These are phyloP conservation scores for Chaetomium tenue DNA, from an alignment of 495 filamentous ascomycete species.

Conservation along the genomic window DNA sequence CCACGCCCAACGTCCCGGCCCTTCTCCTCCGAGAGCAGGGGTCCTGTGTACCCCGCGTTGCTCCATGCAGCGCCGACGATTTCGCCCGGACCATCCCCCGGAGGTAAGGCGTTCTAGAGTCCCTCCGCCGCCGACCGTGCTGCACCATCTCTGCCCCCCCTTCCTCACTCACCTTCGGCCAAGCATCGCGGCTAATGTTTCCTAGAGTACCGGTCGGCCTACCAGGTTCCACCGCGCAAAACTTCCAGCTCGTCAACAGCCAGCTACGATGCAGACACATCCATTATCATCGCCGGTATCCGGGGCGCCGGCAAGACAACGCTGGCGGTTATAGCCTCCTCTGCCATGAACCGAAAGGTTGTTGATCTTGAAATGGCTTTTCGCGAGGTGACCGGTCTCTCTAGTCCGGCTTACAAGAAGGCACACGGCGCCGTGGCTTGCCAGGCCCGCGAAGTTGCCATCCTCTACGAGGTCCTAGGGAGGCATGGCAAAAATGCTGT, in stretches of 20 bases:
- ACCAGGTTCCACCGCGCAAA: slow-evolving; percentile 17
- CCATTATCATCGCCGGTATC: slow-evolving; percentile 66
- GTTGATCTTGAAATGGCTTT: slow-evolving; percentile 65
- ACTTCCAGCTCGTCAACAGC: not conserved
- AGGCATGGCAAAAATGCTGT: slow-evolving; percentile 59
- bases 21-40: slow-evolving; percentile 9
- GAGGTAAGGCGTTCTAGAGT: slow-evolving; percentile 9
- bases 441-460: slow-evolving; percentile 53
- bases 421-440: slow-evolving; percentile 55
- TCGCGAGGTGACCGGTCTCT: slow-evolving; percentile 56
- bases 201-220: slow-evolving; percentile 18
- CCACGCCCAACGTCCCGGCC: slow-evolving; percentile 9
- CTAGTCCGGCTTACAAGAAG: slow-evolving; percentile 58
- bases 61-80: not conserved
- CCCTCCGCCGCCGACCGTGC: not conserved
- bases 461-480: slow-evolving; percentile 60
- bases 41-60: slow-evolving; percentile 1
- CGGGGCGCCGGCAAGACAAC: slow-evolving; percentile 70
- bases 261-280: slow-evolving; percentile 56
- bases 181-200: not conserved
- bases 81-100: not conserved
- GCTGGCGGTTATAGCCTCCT: slow-evolving; percentile 65
- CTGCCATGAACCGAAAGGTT: slow-evolving; percentile 59
- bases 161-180: no score
- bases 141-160: not conserved